Conservation (phyloP, 108 stramenopile species). For the Discostella stelligeroides region DNA sequence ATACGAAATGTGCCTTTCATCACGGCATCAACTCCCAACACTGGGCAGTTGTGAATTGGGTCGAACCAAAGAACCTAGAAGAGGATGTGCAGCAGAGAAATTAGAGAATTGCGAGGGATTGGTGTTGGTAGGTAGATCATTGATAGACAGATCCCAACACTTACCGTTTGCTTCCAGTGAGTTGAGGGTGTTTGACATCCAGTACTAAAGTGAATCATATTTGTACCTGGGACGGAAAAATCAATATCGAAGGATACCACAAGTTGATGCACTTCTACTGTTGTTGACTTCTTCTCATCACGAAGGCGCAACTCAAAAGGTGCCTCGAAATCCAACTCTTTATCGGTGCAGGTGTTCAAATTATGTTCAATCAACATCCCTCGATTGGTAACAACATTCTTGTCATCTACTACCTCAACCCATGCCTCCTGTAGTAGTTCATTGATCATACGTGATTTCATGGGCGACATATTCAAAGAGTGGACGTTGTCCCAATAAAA, state of each 20-base stretch:
- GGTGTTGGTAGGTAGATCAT: no score
- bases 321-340: slow-evolving; percentile 64
- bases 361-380: slow-evolving; percentile 61
- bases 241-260: slow-evolving; percentile 84
- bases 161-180: slow-evolving; percentile 88
- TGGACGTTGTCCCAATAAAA: slow-evolving; percentile 81
- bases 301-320: slow-evolving; percentile 43
- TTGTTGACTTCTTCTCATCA: background rate
- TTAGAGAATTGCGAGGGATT: no score
- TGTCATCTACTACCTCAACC: slow-evolving; percentile 74
- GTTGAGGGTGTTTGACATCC: slow-evolving; percentile 78
- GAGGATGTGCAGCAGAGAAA: no score
- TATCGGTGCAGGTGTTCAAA: slow-evolving; percentile 66
- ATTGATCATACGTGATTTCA: slow-evolving; percentile 69
- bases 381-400: slow-evolving; percentile 57
- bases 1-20: slow-evolving; percentile 51
- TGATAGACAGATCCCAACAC: no score
- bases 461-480: slow-evolving; percentile 81
- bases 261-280: slow-evolving; percentile 60
- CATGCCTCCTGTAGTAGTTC: slow-evolving; percentile 62
- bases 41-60: slow-evolving; percentile 46
- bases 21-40: slow-evolving; percentile 28
- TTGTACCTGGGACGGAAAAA: slow-evolving; percentile 64
- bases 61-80: slow-evolving; percentile 63
- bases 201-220: slow-evolving; percentile 69